Evolutionary conservation across 805 yeast species (phyloP).

Genomic region (Kodamaea hsintzibuensis): DNA sequence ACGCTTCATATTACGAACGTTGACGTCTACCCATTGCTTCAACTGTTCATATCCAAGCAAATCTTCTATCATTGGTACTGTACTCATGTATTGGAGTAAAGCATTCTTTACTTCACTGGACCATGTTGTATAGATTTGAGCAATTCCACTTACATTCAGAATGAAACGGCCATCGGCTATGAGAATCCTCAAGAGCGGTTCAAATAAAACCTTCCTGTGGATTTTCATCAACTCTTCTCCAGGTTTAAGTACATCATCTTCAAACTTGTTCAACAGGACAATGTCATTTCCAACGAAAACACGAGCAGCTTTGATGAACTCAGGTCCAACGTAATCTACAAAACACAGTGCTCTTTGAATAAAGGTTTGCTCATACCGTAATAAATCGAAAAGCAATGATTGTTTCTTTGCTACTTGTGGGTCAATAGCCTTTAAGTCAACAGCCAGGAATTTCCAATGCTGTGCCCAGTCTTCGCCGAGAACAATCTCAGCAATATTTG

Average conservation of each 20-base stretch:
- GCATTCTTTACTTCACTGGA: conserved; percentile 53
- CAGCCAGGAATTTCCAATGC: conserved; percentile 62
- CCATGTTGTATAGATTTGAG: conserved; percentile 68
- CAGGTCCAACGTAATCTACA: conserved; percentile 47
- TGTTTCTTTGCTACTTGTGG: conserved; percentile 61
- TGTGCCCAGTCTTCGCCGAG: conserved; percentile 60
- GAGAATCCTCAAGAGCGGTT: conserved; percentile 58
- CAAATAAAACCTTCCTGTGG: conserved; percentile 55
- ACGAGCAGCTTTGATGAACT: conserved; percentile 33
- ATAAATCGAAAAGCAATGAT: conserved; percentile 72
- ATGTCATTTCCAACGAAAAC: conserved; percentile 20
- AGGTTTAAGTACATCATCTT: conserved; percentile 56
- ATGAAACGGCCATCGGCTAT: conserved; percentile 67
- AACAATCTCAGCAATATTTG: conserved; percentile 21
- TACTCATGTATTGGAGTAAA: conserved; percentile 59
- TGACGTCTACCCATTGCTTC: conserved; percentile 57
- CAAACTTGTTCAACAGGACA: conserved; percentile 47
- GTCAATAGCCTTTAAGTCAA: conserved; percentile 52
- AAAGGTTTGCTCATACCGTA: conserved; percentile 69
- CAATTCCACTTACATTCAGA: conserved; percentile 48
- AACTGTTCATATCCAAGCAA: conserved; percentile 52
- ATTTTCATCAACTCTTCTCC: conserved; percentile 55
- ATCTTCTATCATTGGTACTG: conserved; percentile 61
- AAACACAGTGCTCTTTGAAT: conserved; percentile 67
- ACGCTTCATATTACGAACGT: conserved; percentile 50